Evolutionary conservation across 202 grass and related monocot genomes (phyloP), one percentile per base, ranked within the genome.

Genomic region (Panicum hallii): DNA sequence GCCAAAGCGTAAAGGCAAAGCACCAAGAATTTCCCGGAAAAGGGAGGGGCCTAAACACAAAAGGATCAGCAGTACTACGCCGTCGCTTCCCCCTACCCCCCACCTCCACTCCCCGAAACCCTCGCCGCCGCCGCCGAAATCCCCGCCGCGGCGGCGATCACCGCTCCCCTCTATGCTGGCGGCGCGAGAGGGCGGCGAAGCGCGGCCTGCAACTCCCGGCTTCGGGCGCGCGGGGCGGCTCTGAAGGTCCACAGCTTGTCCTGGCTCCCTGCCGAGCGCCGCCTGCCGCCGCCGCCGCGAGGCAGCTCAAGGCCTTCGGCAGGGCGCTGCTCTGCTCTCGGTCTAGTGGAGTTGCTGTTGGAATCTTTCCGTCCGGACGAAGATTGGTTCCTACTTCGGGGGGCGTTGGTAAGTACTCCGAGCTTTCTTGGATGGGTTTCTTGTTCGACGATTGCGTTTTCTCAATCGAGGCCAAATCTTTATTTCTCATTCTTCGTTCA

Each of bases 91-190:
- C n/a, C 13, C 7, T 6, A 12, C 17, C 23, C 6, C 7, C 7
- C 55, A 41, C n/a, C 67, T 23, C 19, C 61, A 11, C 47, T 13
- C 19, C 76, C 76, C 71, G 70, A 90, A 86, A 90, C 83, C 83
- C 88, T 90, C 83, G 87, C 82, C 77, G 77, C 82, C 77, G 77
- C 80, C 74, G 56, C 57, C 32, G 43, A 57, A 78, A 65, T 54
- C 88, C 63, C 65, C 74, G 73, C 15, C 48, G 73, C 73, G 67
- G 76, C 61, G 75, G 79, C 60, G 52, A 60, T 80, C 49, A 60
- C 42, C 17, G 68, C 30, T 22, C 67, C 61, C 52, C 34, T 83
- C 34, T 10, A 69, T 20, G 84, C 38, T 46, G n/a, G 20, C 64
- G 71, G 6, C 4, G 60, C 34, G 41, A 36, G 42, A 19, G 60